Percentiles rank a stretch among this genome's conserved stretches.
Evolutionary conservation across 768 basidiomycete species (phyloP).

Genomic region (Sporobolomyces phaffii): DNA sequence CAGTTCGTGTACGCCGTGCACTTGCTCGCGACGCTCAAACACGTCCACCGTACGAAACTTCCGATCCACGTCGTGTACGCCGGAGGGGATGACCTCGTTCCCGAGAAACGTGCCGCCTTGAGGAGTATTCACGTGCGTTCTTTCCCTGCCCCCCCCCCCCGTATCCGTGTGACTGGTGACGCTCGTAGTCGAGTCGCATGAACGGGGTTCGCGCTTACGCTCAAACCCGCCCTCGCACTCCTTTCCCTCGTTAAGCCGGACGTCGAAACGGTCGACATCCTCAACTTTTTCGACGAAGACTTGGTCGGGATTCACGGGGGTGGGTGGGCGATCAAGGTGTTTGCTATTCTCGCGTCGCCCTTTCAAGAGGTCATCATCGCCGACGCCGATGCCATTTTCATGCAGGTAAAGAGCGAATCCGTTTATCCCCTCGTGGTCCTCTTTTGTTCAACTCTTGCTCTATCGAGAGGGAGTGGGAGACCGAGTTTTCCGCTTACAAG

Average conservation of each 20-base stretch:
- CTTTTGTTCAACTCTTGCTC: too few relatives aligned
- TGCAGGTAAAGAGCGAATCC: slow-evolving; percentile 22
- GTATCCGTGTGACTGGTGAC: too few relatives aligned
- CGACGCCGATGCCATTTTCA: slow-evolving; percentile 35
- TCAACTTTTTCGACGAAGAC: slow-evolving; percentile 33
- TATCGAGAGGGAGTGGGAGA: too few relatives aligned
- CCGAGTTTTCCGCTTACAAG: background rate
- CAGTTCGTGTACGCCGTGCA: slow-evolving; percentile 34
- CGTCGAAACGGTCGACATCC: slow-evolving; percentile 32
- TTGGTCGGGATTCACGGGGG: slow-evolving; percentile 33
- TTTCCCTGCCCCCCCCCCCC: too few relatives aligned
- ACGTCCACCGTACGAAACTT: slow-evolving; percentile 33
- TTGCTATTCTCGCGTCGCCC: slow-evolving; percentile 32
- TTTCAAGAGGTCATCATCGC: slow-evolving; percentile 34
- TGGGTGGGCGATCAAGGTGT: slow-evolving; percentile 39
- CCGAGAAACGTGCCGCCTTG: slow-evolving; percentile 30
- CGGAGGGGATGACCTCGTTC: slow-evolving; percentile 30
- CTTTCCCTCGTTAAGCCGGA: too few relatives aligned
- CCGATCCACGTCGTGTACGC: slow-evolving; percentile 37
- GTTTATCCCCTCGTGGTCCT: too few relatives aligned
- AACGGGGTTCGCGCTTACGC: too few relatives aligned
- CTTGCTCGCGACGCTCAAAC: slow-evolving; percentile 37
- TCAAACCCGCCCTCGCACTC: too few relatives aligned
- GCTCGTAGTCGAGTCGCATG: too few relatives aligned
- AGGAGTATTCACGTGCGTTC: slow-evolving; percentile 22